Evolutionary conservation across 1,284 basidiomycete species (phyloP).

Genomic region (Ceratobasidium sp.): DNA sequence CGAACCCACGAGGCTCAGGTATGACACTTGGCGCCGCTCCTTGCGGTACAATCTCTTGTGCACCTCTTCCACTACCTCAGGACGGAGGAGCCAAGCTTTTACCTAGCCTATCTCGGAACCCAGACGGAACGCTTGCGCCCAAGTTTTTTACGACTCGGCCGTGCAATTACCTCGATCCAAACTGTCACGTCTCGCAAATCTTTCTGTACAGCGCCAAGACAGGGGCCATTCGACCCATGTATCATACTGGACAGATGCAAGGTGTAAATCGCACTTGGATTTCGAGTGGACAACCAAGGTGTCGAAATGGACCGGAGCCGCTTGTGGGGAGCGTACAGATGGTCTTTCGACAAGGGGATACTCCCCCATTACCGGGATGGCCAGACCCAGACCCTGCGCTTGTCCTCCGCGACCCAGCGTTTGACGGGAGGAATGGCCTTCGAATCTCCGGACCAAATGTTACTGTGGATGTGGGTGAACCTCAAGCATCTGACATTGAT

Average conservation of each 20-base stretch:
- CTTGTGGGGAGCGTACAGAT: neutral
- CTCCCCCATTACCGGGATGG: conserved; percentile 3
- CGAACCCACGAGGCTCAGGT: conserved; percentile 4
- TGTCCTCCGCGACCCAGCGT: neutral
- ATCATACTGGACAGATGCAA: conserved; percentile 16
- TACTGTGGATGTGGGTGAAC: neutral
- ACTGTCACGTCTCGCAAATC: conserved; percentile 22
- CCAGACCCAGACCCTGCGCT: neutral
- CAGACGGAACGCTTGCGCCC: conserved; percentile 23
- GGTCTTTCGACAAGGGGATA: conserved; percentile 9
- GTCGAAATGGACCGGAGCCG: neutral
- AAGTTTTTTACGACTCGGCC: conserved; percentile 10
- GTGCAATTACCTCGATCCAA: conserved; percentile 24
- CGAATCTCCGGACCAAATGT: neutral
- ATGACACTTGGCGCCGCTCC: conserved; percentile 22
- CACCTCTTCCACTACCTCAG: neutral
- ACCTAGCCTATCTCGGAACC: neutral
- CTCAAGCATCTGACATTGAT: neutral
- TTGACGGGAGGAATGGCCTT: neutral
- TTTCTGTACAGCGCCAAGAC: conserved; percentile 16
- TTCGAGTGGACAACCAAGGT: neutral
- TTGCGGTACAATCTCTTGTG: conserved; percentile 20
- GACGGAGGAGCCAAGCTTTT: neutral
- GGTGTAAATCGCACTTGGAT: neutral
- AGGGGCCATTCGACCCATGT: conserved; percentile 14